Evolutionary conservation across 305 asterid genomes (phyloP), one percentile per base, ranked within the genome.

Genomic region (Rubia peregrina): DNA sequence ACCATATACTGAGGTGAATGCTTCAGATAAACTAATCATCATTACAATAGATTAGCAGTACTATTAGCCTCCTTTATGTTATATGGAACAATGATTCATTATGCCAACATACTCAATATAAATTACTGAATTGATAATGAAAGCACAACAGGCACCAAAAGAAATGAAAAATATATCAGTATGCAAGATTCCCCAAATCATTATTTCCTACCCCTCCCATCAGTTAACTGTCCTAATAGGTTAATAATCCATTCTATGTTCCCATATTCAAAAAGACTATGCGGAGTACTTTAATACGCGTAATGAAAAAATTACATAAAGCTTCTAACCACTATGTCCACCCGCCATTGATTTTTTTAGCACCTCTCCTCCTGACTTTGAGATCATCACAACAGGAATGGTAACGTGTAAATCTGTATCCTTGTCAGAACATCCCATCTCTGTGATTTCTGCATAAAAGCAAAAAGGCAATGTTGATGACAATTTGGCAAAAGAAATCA

Each of bases 401-500:
- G 87, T 81, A 77, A 94, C 80, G 75, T 84, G 80, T 71, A 80
- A 69, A 67, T 66, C 73, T 69, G 90, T 86, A 41, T 79, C 88
- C 75, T 88, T 84, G 51, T 78, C 65, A 65, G 82, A 88, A 75
- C 99, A 94, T 71, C 85, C 88, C 96, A 94, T 91, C 89, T 89
- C 95, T 76, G 85, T 71, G 75, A 88, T 81, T 80, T 85, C 99
- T 94, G 78, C 30, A 67, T 65, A 83, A 77, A 79, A 79, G 67
- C 82, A 86, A 71, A 80, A 56, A 74, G 74, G 60, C 44, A 30
- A 71, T 56, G 43, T 68, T 8, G 19, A 36, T 67, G 33, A 14
- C 33, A 33, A 12, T 51, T 51, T 1, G 67, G 46, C 46, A 65
- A 26, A 4, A 33, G 55, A 63, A 11, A 21, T 16, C 5, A 51